Evolutionary conservation across 306 rosid genomes (phyloP).

Genomic region (Dryas drummondii): DNA sequence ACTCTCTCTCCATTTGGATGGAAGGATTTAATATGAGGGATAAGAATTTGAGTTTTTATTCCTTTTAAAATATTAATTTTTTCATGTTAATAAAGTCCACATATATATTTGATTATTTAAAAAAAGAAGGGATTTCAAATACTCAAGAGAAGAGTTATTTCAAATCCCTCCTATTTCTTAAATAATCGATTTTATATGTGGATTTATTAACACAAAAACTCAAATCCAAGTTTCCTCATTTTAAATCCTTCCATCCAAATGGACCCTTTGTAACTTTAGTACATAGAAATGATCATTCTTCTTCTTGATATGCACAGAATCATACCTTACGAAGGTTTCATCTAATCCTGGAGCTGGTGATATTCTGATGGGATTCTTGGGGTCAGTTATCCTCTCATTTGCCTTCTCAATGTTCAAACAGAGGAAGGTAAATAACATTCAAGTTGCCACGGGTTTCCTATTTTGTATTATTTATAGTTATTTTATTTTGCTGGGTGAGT

Average conservation of each 20-base stretch:
- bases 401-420: conserved; percentile 98
- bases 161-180: too few relatives aligned
- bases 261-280: not conserved
- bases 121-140: too few relatives aligned
- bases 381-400: conserved; percentile 93
- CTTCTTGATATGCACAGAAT: conserved; percentile 42
- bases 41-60: too few relatives aligned
- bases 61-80: too few relatives aligned
- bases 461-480: not conserved
- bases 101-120: too few relatives aligned
- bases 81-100: too few relatives aligned
- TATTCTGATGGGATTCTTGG: conserved; percentile 92
- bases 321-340: conserved; percentile 78
- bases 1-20: not conserved
- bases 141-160: too few relatives aligned
- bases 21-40: too few relatives aligned
- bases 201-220: not conserved
- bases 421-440: conserved; percentile 64
- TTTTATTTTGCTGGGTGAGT: not conserved
- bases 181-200: not conserved
- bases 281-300: conserved; percentile 17
- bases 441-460: not conserved
- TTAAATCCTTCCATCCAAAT: not conserved
- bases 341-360: conserved; percentile 96
- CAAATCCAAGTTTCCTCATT: not conserved